Conservation (phyloP, 495 filamentous ascomycete species). For the Melanomma pulvis-pyrius region DNA sequence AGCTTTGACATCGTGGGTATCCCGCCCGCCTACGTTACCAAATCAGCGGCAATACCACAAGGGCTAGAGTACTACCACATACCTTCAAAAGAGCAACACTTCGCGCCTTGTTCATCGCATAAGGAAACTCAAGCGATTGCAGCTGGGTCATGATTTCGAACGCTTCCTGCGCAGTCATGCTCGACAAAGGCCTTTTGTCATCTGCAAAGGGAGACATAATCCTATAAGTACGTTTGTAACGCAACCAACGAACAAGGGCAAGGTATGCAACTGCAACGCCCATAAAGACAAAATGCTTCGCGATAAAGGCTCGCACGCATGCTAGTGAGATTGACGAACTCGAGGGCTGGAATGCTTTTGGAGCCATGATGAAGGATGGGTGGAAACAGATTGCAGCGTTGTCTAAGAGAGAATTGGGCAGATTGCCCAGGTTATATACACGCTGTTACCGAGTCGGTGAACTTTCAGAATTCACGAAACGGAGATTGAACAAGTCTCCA, state of each 20-base stretch:
- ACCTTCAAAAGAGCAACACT: conserved; percentile 9
- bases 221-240: not conserved
- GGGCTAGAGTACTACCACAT: not conserved
- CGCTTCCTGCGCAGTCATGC: conserved; percentile 5
- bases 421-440: not conserved
- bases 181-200: conserved; percentile 4
- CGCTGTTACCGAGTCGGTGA: not conserved
- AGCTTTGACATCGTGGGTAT: conserved; percentile 14
- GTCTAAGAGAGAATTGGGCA: not conserved
- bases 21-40: not conserved
- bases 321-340: not conserved
- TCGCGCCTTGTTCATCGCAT: conserved; percentile 12
- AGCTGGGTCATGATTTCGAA: conserved; percentile 5
- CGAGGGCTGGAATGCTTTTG: not conserved
- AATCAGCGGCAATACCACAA: conserved; percentile 4
- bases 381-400: not conserved
- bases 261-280: not conserved
- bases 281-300: not conserved
- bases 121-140: conserved; percentile 8
- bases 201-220: not conserved
- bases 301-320: not conserved
- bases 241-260: not conserved
- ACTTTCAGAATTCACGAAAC: not conserved
- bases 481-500: not conserved
- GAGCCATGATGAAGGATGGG: not conserved